Evolutionary conservation across 2,329 filamentous ascomycete genomes (phyloP).

Genomic region (Gaeumannomyces sp.): DNA sequence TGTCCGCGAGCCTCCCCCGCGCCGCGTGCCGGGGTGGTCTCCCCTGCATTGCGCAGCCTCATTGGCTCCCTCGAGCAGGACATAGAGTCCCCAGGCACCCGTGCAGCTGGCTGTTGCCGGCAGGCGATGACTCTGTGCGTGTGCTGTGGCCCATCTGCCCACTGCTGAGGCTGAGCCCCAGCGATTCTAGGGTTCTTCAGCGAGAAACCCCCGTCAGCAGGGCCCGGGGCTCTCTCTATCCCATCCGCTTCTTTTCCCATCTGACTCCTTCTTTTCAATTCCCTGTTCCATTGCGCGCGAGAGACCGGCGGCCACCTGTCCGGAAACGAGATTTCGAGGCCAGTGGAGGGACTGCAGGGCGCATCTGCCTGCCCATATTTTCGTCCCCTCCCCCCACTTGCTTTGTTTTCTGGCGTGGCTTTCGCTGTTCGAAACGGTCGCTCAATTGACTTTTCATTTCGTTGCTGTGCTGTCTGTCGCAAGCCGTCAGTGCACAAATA

Average conservation of each 20-base stretch:
- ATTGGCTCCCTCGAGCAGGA: not conserved
- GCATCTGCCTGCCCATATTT: not conserved
- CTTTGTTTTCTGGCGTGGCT: no score
- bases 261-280: conserved; percentile 14
- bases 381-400: not conserved
- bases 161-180: conserved; percentile 16
- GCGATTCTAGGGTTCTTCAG: not conserved
- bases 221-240: conserved; percentile 11
- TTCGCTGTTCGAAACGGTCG: not conserved
- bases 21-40: not conserved
- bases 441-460: no score
- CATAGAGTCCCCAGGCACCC: not conserved
- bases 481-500: not conserved
- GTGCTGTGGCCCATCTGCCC: conserved; percentile 1
- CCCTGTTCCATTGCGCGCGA: not conserved
- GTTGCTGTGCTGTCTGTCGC: not conserved
- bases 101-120: not conserved
- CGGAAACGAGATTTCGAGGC: not conserved
- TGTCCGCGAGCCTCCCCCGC: no score
- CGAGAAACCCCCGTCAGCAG: conserved; percentile 15
- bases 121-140: not conserved
- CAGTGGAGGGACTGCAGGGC: not conserved
- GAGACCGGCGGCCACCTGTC: not conserved
- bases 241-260: conserved; percentile 12
- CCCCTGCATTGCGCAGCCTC: not conserved